Conservation (phyloP, 345 rosid genomes). For the Populus davidiana region DNA sequence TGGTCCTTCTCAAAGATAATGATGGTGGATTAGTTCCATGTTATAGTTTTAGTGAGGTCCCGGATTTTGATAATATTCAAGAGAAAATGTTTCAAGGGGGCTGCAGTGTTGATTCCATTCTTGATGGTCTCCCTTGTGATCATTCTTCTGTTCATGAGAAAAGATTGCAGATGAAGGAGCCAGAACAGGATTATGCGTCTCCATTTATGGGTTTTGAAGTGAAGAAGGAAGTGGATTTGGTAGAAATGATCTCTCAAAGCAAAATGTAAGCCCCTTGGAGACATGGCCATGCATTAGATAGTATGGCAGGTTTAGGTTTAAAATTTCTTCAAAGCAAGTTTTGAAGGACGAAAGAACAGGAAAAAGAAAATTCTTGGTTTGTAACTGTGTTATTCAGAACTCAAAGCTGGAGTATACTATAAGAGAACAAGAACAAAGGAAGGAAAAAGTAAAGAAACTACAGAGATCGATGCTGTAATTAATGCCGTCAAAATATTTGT, state of each 20-base stretch:
- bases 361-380: neutral
- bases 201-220: slow-evolving; percentile 24
- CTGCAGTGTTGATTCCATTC: slow-evolving; percentile 64
- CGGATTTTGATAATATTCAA: slow-evolving; percentile 58
- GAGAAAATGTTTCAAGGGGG: slow-evolving; percentile 56
- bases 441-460: neutral
- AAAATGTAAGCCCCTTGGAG: neutral
- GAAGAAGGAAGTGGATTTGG: slow-evolving; percentile 52
- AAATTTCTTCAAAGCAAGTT: neutral
- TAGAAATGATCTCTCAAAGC: slow-evolving; percentile 55
- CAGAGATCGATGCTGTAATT: neutral
- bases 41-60: slow-evolving; percentile 42
- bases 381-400: too few species aligned
- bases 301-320: neutral
- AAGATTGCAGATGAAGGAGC: slow-evolving; percentile 24
- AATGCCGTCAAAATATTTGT: neutral
- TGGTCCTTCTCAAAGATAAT: slow-evolving; percentile 30
- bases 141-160: slow-evolving; percentile 19
- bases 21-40: slow-evolving; percentile 48
- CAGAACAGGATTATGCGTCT: slow-evolving; percentile 5
- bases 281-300: neutral
- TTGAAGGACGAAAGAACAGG: neutral
- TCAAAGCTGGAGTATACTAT: too few species aligned
- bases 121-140: slow-evolving; percentile 50
- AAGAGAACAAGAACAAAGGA: neutral